Evolutionary conservation across 2,329 filamentous ascomycete genomes (phyloP).

Genomic region (Zelopaecilomyces penicillatus): DNA sequence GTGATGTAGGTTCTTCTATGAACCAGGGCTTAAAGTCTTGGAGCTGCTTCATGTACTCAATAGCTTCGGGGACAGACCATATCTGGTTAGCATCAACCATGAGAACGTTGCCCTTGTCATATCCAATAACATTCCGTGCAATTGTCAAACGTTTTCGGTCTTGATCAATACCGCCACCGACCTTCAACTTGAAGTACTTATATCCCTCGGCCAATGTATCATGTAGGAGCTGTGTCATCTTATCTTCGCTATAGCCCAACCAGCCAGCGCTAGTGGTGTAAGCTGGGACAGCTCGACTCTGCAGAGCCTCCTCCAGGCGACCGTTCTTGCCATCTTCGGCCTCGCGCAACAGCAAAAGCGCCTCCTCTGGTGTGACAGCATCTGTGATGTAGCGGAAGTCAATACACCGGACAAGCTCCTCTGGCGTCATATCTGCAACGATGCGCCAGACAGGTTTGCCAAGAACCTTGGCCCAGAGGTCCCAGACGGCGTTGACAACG

Average conservation of each 20-base stretch:
- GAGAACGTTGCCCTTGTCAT: slow-evolving; percentile 72
- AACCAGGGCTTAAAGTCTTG: slow-evolving; percentile 84
- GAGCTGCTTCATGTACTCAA: slow-evolving; percentile 76
- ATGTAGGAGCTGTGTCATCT: slow-evolving; percentile 66
- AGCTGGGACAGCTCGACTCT: slow-evolving; percentile 69
- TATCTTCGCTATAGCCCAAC: slow-evolving; percentile 84
- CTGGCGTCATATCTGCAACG: slow-evolving; percentile 80
- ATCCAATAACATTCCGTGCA: slow-evolving; percentile 72
- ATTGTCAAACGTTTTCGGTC: slow-evolving; percentile 64
- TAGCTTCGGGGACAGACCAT: slow-evolving; percentile 84
- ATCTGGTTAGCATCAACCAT: slow-evolving; percentile 95
- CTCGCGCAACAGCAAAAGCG: slow-evolving; percentile 60
- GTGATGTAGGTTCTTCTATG: slow-evolving; percentile 88
- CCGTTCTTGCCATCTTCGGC: slow-evolving; percentile 59
- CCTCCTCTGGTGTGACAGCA: slow-evolving; percentile 81
- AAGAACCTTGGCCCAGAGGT: slow-evolving; percentile 85
- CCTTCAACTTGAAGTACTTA: slow-evolving; percentile 85
- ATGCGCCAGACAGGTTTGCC: slow-evolving; percentile 86
- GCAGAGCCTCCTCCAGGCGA: slow-evolving; percentile 65
- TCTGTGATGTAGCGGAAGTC: slow-evolving; percentile 95
- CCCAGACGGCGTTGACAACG: slow-evolving; percentile 87
- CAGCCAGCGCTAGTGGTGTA: slow-evolving; percentile 89
- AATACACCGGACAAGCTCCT: slow-evolving; percentile 80
- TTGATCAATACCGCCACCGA: slow-evolving; percentile 63
- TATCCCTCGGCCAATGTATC: slow-evolving; percentile 74